Percentiles rank a stretch among this genome's conserved stretches.
Conservation (phyloP, 225 moss, liverwort and hornwort species). For the Ulota crispa region DNA sequence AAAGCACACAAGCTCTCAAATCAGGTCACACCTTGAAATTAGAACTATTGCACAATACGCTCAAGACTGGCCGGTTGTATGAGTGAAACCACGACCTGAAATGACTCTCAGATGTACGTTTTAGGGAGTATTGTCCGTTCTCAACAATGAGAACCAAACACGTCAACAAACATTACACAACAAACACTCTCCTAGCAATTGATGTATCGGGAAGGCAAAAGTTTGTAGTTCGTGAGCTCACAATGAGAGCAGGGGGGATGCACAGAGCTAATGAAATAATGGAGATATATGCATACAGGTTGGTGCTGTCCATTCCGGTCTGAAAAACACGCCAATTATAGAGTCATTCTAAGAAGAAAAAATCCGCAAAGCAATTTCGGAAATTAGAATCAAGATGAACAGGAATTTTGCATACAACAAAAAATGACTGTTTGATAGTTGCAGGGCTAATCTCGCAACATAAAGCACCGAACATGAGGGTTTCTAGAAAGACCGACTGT, state of each 20-base stretch:
- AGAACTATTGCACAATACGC: not conserved
- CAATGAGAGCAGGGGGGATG: constrained; percentile 85
- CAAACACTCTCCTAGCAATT: not conserved
- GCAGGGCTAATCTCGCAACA: not conserved
- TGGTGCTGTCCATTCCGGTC: constrained; percentile 99
- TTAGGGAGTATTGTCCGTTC: not conserved
- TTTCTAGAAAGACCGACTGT: not conserved
- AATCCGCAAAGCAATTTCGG: not conserved
- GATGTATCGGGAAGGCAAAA: not conserved
- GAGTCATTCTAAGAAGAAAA: not conserved
- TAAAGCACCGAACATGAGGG: not conserved
- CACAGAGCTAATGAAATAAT: constrained; percentile 82
- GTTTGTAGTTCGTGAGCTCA: constrained; percentile 21
- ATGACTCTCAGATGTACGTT: not conserved
- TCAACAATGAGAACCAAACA: not conserved
- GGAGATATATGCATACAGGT: constrained; percentile 94
- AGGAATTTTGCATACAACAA: not conserved
- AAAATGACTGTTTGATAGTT: not conserved
- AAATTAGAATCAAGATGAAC: not conserved
- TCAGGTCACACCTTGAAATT: not conserved
- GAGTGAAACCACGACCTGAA: not conserved
- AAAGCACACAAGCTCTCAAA: not conserved
- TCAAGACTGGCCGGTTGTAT: not conserved
- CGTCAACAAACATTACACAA: not conserved
- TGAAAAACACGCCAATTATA: constrained; percentile 17